phyloP scores from a whole-genome alignment of 2,329 filamentous ascomycete species.

The Penicillium polonicum region DNA sequence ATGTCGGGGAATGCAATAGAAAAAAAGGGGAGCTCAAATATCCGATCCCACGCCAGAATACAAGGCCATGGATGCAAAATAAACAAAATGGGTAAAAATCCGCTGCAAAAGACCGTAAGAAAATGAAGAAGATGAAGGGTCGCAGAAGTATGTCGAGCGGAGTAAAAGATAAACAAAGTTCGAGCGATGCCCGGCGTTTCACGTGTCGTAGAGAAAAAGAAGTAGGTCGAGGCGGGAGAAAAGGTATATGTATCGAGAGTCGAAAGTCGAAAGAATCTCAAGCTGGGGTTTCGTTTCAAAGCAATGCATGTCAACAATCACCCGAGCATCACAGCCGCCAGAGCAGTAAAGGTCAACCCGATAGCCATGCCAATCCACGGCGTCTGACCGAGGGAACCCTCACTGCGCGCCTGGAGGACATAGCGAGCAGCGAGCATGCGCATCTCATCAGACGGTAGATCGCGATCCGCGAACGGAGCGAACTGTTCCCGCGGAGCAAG shows the following conservation, averaged over 20 bases:
- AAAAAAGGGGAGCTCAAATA: slow-evolving; percentile 9
- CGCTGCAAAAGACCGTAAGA: slow-evolving; percentile 22
- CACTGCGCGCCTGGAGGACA: slow-evolving; percentile 36
- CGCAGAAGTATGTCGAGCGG: slow-evolving; percentile 9
- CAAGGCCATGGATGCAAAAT: slow-evolving; percentile 24
- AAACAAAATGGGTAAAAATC: slow-evolving; percentile 13
- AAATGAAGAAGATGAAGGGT: slow-evolving; percentile 14
- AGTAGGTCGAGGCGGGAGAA: neutral
- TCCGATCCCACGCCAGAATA: slow-evolving; percentile 16
- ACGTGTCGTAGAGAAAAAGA: slow-evolving; percentile 10
- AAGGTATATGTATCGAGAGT: slow-evolving; percentile 8
- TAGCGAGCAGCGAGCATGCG: slow-evolving; percentile 22
- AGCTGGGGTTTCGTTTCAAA: neutral
- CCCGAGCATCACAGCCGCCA: slow-evolving; percentile 42
- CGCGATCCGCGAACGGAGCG: neutral
- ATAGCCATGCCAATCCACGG: slow-evolving; percentile 46
- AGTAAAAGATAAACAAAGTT: slow-evolving; percentile 5
- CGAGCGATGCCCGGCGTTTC: slow-evolving; percentile 9
- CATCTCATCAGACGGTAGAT: neutral
- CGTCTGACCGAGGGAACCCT: slow-evolving; percentile 40
- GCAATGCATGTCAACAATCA: slow-evolving; percentile 14
- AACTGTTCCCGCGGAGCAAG: slow-evolving; percentile 6
- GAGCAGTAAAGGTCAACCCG: slow-evolving; percentile 39
- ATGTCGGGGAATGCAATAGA: slow-evolving; percentile 25
- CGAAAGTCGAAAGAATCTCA: neutral